Conservation (phyloP, 140 eudicot species). For the Oenanthe javanica region DNA sequence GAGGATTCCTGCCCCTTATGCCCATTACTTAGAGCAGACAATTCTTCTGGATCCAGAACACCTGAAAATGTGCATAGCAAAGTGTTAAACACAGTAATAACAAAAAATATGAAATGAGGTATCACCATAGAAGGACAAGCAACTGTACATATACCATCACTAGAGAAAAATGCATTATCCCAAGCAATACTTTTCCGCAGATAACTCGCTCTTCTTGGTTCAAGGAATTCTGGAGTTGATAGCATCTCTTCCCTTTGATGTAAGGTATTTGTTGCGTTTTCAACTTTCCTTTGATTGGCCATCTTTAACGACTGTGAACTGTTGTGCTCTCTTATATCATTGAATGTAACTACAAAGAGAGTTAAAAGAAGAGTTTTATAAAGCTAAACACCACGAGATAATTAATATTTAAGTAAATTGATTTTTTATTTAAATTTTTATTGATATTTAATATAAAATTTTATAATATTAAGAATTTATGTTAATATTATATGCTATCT, state of each 20-base stretch:
- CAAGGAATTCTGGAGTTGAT: constrained; percentile 16
- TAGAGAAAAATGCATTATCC: constrained; percentile 70
- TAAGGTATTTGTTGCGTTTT: constrained; percentile 3
- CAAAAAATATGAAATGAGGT: neutral
- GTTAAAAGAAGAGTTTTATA: constrained; percentile 1
- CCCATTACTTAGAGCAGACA: constrained; percentile 46
- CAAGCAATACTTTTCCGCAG: constrained; percentile 78
- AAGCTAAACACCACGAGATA: neutral
- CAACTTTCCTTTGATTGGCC: constrained; percentile 6
- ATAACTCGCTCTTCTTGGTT: constrained; percentile 41
- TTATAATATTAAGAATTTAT: no score
- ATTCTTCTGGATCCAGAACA: constrained; percentile 59
- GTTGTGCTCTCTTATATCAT: constrained; percentile 22
- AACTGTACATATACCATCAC: constrained; percentile 38
- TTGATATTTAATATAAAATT: no score
- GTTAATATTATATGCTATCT: no score
- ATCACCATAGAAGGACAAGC: neutral
- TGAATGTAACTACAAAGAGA: constrained; percentile 31
- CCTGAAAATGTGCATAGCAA: constrained; percentile 29
- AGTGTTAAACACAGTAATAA: neutral
- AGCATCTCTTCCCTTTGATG: constrained; percentile 18
- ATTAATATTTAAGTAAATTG: no score
- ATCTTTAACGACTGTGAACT: constrained; percentile 19
- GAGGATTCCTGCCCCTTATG: constrained; percentile 22
- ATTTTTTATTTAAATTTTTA: no score